Evolutionary conservation across 306 rosid species (phyloP), one percentile per base, ranked within the genome.

Genomic region (Prunus fruticosa): DNA sequence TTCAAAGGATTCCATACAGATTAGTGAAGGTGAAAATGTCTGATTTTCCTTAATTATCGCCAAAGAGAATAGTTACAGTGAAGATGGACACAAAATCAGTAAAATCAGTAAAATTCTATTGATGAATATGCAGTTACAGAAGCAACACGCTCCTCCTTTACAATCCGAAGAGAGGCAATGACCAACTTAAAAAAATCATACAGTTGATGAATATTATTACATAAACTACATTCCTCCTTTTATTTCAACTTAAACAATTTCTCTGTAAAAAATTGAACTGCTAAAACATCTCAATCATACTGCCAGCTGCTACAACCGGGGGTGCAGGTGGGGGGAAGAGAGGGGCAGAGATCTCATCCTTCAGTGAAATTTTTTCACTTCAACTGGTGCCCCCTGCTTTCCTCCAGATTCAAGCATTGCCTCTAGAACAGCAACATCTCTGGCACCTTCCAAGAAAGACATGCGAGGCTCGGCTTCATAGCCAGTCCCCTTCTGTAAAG

Each of bases 321-420:
- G 23, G 34, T 20, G 32, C 32, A 47, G 66, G n/a, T 8, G 15
- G 30, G 0, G 25, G 74, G 27, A 25, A 34, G 49, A 30, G 18
- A 27, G 32, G 18, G 43, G 14, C 25, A 54, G 74, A 68, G 68
- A 64, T 70, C 73, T 77, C 57, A 69, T 46, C 73, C 19, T 73
- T 60, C 65, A 74, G 77, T 89, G 81, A 93, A 90, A 93, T 72
- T 78, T 88, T 61, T 90, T 93, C 71, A 93, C 96, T 2, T 71
- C 81, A 82, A 90, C 93, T 61, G 78, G 81, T 46, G 89, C 91
- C 12, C 98, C 97, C 67, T 89, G 79, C 84, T 73, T 89, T 34
- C 86, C 22, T 81, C 98, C 98, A 1, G 98, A 94, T 71, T 91
- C 98, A 79, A 92, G 91, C 97, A 91, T 92, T 73, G 98, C 98